Evolutionary conservation across 495 filamentous ascomycete species (phyloP), one percentile per base, ranked within the genome.

Genomic region (Podospora australis): DNA sequence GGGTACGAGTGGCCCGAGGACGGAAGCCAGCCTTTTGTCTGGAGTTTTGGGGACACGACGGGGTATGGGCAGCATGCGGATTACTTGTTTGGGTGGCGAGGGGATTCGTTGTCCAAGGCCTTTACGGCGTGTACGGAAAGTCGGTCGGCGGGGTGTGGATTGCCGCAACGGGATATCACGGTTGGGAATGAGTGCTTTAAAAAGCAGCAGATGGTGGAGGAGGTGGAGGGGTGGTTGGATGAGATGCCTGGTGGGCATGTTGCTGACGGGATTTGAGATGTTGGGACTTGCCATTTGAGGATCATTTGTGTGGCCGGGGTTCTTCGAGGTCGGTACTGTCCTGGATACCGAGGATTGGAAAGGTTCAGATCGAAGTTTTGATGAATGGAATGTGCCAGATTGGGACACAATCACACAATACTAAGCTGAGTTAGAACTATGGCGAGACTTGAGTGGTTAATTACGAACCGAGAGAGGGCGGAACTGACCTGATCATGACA

Each of bases 11-110:
- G 34, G 34, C 34, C 34, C 34, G 34, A 36, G 34, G 34, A 36
- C n/a, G 34, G 34, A 6, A n/a, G 34, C n/a, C 63, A 71, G 53
- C 72, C 70, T 24, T 69, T 73, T 30, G 70, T 75, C 0, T 69
- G 71, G 52, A 66, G 60, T 52, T 69, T 69, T 40, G 68, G 68
- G 41, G 63, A 73, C 29, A 56, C 41, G 67, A 58, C 64, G 13
- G 70, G 72, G 7, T 64, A 68, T 36, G 66, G 65, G 17, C 65
- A 69, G 29, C 72, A 73, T 29, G 72, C 69, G 23, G 72, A 75
- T 39, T 75, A 75, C 52, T 40, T 73, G 7, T 75, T 73, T 55
- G 72, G 70, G 58, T 73, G 34, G 34, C 13, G 17, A 16, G 34
- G n/a, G 6, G 34, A 36, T 36, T 36, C 34, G 6, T n/a, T 36